Conservation (phyloP, 306 rosid genomes). For the Dalbergia cochinchinensis region DNA sequence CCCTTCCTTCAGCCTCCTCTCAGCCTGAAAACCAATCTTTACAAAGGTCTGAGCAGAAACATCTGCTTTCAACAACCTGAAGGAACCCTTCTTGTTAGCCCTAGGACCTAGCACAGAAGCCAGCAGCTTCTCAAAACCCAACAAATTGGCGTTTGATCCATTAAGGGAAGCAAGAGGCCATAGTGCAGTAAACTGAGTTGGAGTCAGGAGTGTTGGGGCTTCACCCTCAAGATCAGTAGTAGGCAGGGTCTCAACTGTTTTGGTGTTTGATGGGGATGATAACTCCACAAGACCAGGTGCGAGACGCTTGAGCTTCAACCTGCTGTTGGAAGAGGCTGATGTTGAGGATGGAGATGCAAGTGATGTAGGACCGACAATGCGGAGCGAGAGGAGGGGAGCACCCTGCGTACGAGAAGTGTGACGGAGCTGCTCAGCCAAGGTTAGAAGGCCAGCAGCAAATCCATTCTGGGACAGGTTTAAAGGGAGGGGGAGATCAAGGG, state of each 20-base stretch:
- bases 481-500: conserved; percentile 85
- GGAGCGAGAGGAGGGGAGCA: conserved; percentile 73
- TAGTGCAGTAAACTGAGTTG: conserved; percentile 66
- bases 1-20: conserved; percentile 83
- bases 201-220: conserved; percentile 70
- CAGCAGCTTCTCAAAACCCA: conserved; percentile 80
- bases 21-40: conserved; percentile 86
- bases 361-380: conserved; percentile 89
- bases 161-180: conserved; percentile 94
- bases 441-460: conserved; percentile 80
- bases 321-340: conserved; percentile 61
- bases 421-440: conserved; percentile 79
- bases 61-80: conserved; percentile 86
- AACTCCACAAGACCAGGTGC: conserved; percentile 97
- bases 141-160: conserved; percentile 74
- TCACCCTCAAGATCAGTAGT: conserved; percentile 54
- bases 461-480: conserved; percentile 66
- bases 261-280: conserved; percentile 63
- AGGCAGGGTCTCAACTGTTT: conserved; percentile 53
- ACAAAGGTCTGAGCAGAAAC: conserved; percentile 86
- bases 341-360: conserved; percentile 72
- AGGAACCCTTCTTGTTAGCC: conserved; percentile 77
- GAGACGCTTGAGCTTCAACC: conserved; percentile 90
- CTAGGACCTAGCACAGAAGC: conserved; percentile 79
- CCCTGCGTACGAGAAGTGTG: conserved; percentile 63